phyloP scores from a whole-genome alignment of 1,284 basidiomycete genomes.

The Lentinus polychrous region DNA sequence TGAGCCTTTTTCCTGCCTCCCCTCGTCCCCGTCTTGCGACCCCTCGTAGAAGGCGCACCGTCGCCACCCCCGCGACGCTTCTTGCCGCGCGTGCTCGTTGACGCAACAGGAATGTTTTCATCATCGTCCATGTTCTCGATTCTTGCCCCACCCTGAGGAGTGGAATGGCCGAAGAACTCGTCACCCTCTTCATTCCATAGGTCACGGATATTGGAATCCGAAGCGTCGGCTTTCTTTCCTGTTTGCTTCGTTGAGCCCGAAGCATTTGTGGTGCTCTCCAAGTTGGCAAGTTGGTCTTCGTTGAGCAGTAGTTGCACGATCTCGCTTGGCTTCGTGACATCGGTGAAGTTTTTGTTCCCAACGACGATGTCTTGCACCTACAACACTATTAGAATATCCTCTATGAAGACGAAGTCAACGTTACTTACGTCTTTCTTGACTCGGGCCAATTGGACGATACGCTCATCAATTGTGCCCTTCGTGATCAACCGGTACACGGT shows the following conservation, averaged over 20 bases:
- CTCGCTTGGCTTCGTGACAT: constrained; percentile 93
- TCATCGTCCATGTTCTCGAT: constrained; percentile 29
- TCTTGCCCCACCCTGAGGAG: constrained; percentile 11
- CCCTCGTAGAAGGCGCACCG: constrained; percentile 30
- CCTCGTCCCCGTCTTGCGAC: constrained; percentile 31
- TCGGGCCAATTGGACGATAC: constrained; percentile 90
- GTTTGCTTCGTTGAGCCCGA: constrained; percentile 29
- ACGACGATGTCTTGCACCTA: constrained; percentile 99
- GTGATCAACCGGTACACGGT: constrained; percentile 98
- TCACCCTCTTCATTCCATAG: constrained; percentile 81
- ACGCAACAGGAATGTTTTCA: constrained; percentile 27
- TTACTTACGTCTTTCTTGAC: constrained; percentile 88
- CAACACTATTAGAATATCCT: neutral
- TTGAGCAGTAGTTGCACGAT: constrained; percentile 94
- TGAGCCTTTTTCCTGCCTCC: constrained; percentile 21
- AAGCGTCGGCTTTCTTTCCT: constrained; percentile 28
- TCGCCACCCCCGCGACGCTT: constrained; percentile 33
- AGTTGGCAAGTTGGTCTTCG: constrained; percentile 80
- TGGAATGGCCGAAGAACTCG: constrained; percentile 65
- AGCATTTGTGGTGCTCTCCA: constrained; percentile 38
- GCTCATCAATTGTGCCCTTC: constrained; percentile 96
- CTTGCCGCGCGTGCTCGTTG: constrained; percentile 28
- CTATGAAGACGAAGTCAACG: neutral
- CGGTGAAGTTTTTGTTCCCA: constrained; percentile 90
- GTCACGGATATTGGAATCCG: constrained; percentile 47